Base-by-base conservation (phyloP, 2,329 filamentous ascomycete species). In the Neopestalotiopsis rosae region DNA sequence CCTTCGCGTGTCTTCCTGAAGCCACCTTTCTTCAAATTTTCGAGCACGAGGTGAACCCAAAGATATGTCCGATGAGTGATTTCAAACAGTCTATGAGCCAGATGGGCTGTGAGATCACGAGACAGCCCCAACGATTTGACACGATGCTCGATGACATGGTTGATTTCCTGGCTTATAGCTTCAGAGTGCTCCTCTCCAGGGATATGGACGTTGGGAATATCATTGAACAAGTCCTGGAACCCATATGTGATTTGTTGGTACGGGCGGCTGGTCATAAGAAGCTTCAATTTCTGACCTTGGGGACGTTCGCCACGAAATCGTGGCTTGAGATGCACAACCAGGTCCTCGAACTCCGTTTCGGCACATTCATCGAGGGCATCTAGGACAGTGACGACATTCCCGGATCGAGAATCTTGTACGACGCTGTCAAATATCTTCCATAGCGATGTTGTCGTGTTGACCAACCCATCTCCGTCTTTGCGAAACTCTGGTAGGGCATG, bases 361-460 rank as follows among this genome's bases (percentile, higher is more conserved):
- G 49, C 64, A 66, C 76, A 81, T 74, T 83, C 80, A 65, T 85
- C 82, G 1, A 84, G 70, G 1, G 79, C 81, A 72, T 84, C 81
- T 5, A 84, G 69, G 1, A 84, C 76, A 10, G 80, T 70, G 1
- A 79, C 74, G 0, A 83, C 58, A 28, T 74, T 65, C 1, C 76
- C 79, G 2, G 78, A 71, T 17, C 72, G 42, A 0, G 72, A 67
- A 67, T 81, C 78, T 63, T 59, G 57, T 6, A 71, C 68, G 13
- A 76, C 75, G 4, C 69, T 73, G 17, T 67, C 63, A 1, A 84
- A 63, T 56, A 83, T 76, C 1, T 69, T 68, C 81, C 81, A 82
- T 1, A 84, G 72, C 1, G 72, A 69, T 30, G 56, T 7, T 10
- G 72, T 70, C 2, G 70, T 69, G 5, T 74, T 70, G 2, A 69